Evolutionary conservation across 805 yeast species (phyloP).

Genomic region (Vanderwaltozyma tropicalis): DNA sequence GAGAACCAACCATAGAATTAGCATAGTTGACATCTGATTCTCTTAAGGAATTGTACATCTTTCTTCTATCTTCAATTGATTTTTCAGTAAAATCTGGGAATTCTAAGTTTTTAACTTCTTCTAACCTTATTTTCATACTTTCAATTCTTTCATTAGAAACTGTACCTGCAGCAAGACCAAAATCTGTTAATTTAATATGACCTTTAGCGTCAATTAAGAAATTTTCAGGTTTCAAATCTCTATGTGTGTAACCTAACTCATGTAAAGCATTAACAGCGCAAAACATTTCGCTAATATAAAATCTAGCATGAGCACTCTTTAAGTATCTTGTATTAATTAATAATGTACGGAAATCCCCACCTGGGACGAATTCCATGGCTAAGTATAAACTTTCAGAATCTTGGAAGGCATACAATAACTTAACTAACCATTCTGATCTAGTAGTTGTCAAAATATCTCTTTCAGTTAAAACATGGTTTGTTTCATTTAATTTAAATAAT

Average conservation of each 20-base stretch:
- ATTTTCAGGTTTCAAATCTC: slow-evolving; percentile 93
- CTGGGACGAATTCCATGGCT: slow-evolving; percentile 99
- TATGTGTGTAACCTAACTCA: slow-evolving; percentile 89
- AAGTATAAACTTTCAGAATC: slow-evolving; percentile 80
- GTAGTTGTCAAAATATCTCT: slow-evolving; percentile 95
- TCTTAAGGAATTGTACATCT: slow-evolving; percentile 68
- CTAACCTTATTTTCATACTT: slow-evolving; percentile 66
- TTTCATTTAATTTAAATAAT: slow-evolving; percentile 82
- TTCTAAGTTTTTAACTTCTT: slow-evolving; percentile 66
- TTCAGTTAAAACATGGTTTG: slow-evolving; percentile 90
- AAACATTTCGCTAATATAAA: slow-evolving; percentile 93
- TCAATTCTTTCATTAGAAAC: slow-evolving; percentile 89
- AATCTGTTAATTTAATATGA: slow-evolving; percentile 73
- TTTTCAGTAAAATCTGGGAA: slow-evolving; percentile 54
- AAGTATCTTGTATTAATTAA: slow-evolving; percentile 87
- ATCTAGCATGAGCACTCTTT: slow-evolving; percentile 91
- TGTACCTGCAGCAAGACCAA: slow-evolving; percentile 94
- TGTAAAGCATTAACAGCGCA: slow-evolving; percentile 88
- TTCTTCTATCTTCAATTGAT: slow-evolving; percentile 78
- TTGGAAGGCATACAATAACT: slow-evolving; percentile 88
- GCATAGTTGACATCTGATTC: slow-evolving; percentile 75
- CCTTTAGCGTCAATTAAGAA: slow-evolving; percentile 71
- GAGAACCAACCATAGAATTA: slow-evolving; percentile 93
- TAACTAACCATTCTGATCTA: slow-evolving; percentile 91
- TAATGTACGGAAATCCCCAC: slow-evolving; percentile 94